Evolutionary conservation across 1,139 yeast genomes (phyloP).

Genomic region (Sugiyamaella pinicola): DNA sequence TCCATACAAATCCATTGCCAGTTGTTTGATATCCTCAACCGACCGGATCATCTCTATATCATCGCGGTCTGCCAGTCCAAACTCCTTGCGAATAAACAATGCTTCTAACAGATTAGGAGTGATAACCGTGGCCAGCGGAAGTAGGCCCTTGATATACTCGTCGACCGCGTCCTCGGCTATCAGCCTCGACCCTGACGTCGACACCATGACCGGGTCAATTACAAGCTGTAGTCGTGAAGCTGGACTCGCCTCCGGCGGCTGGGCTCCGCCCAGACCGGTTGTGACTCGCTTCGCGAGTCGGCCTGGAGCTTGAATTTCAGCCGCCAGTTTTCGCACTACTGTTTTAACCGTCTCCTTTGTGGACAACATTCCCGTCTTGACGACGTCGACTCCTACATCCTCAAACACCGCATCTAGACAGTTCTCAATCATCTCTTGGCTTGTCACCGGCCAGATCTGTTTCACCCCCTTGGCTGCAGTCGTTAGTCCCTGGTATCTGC

Average conservation of each 20-base stretch:
- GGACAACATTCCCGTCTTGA: slow-evolving; percentile 82
- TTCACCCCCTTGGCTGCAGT: slow-evolving; percentile 52
- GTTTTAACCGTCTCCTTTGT: slow-evolving; percentile 59
- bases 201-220: slow-evolving; percentile 81
- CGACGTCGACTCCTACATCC: slow-evolving; percentile 68
- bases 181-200: slow-evolving; percentile 71
- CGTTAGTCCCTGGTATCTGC: slow-evolving; percentile 1
- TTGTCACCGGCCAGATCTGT: slow-evolving; percentile 50
- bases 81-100: slow-evolving; percentile 38
- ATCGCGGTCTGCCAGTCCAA: slow-evolving; percentile 7
- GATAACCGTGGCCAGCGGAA: slow-evolving; percentile 59
- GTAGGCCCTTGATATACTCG: slow-evolving; percentile 50
- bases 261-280: too few relatives aligned
- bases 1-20: slow-evolving; percentile 51
- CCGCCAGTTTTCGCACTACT: slow-evolving; percentile 45
- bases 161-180: slow-evolving; percentile 53
- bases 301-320: background rate
- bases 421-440: slow-evolving; percentile 48
- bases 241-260: too few relatives aligned
- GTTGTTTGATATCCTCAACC: slow-evolving; percentile 45
- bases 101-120: slow-evolving; percentile 84
- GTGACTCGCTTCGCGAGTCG: too few relatives aligned
- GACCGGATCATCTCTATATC: slow-evolving; percentile 32
- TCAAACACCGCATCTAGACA: slow-evolving; percentile 59
- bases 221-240: slow-evolving; percentile 42